Percentiles rank a stretch among this genome's conserved stretches.
These are phyloP conservation scores for Emericellopsis cladophorae DNA, from an alignment of 2,329 filamentous ascomycete genomes.

Conservation along the genomic window DNA sequence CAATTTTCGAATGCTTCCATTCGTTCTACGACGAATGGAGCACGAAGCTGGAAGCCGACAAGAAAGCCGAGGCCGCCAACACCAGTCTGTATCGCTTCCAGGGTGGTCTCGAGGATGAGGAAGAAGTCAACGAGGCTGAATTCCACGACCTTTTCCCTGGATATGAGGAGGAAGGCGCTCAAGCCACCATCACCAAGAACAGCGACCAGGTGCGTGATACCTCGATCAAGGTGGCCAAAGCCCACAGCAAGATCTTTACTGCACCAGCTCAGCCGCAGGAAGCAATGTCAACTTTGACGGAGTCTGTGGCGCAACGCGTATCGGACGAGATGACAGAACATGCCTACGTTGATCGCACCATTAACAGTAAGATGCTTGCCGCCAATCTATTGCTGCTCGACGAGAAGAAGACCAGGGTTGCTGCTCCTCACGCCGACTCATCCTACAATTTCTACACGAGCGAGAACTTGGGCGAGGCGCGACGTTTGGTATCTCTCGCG, in stretches of 20 bases:
- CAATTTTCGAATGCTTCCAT: constrained; percentile 55
- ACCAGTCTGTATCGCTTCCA: constrained; percentile 74
- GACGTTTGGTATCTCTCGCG: constrained; percentile 58
- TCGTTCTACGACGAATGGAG: constrained; percentile 73
- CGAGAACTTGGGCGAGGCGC: constrained; percentile 62
- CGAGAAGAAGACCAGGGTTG: constrained; percentile 37
- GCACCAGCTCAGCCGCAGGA: not conserved
- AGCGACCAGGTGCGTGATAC: constrained; percentile 35
- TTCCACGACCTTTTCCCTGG: constrained; percentile 77
- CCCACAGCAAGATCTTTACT: constrained; percentile 44
- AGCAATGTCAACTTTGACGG: constrained; percentile 31
- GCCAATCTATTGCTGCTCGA: constrained; percentile 53
- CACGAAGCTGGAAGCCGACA: constrained; percentile 61
- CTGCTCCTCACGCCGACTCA: constrained; percentile 21
- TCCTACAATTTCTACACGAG: constrained; percentile 85
- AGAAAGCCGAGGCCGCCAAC: constrained; percentile 59
- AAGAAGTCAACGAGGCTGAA: constrained; percentile 61
- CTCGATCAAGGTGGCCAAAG: constrained; percentile 46
- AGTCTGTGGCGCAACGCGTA: constrained; percentile 26
- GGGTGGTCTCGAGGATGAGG: constrained; percentile 64
- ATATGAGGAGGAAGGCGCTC: constrained; percentile 35
- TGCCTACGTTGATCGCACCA: constrained; percentile 16
- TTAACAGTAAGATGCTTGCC: constrained; percentile 48
- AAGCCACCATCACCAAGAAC: constrained; percentile 10
- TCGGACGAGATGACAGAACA: constrained; percentile 13